phyloP scores from a whole-genome alignment of 371 early-diverging fungal species.

The Apophysomyces elegans region DNA sequence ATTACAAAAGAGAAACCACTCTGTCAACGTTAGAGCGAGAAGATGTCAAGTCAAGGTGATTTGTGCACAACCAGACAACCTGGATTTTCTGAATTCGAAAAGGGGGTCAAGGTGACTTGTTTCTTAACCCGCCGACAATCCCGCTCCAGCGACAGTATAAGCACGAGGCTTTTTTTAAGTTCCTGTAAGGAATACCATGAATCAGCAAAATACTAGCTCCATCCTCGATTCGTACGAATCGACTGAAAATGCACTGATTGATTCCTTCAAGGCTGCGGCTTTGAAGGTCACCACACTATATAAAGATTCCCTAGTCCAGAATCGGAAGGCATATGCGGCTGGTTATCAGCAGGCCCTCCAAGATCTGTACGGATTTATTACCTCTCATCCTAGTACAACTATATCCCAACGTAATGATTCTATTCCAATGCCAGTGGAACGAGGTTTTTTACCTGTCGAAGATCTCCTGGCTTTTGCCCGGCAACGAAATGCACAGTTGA shows the following conservation, averaged over 20 bases:
- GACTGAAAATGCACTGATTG: constrained; percentile 59
- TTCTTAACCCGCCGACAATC: too few species aligned
- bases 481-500: constrained; percentile 49
- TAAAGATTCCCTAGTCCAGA: constrained; percentile 69
- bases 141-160: too few species aligned
- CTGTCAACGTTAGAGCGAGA: too few species aligned
- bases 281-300: constrained; percentile 73
- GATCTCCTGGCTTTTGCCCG: constrained; percentile 62
- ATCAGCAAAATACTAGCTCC: constrained; percentile 9
- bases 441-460: constrained; percentile 54
- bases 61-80: too few species aligned
- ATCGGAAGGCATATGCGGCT: constrained; percentile 60
- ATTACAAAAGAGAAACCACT: too few species aligned
- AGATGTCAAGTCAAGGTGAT: too few species aligned
- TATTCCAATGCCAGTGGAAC: constrained; percentile 35
- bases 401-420: constrained; percentile 20
- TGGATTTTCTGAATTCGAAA: too few species aligned
- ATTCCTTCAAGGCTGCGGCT: constrained; percentile 74
- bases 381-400: constrained; percentile 46
- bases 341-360: constrained; percentile 79
- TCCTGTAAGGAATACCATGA: constrained; percentile 3
- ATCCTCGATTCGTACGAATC: constrained; percentile 51
- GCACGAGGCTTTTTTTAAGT: neutral
- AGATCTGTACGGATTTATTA: constrained; percentile 68
- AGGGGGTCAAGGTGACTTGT: too few species aligned